Base-by-base conservation (phyloP, 345 rosid genomes). In the Noccaea bulbosa region DNA sequence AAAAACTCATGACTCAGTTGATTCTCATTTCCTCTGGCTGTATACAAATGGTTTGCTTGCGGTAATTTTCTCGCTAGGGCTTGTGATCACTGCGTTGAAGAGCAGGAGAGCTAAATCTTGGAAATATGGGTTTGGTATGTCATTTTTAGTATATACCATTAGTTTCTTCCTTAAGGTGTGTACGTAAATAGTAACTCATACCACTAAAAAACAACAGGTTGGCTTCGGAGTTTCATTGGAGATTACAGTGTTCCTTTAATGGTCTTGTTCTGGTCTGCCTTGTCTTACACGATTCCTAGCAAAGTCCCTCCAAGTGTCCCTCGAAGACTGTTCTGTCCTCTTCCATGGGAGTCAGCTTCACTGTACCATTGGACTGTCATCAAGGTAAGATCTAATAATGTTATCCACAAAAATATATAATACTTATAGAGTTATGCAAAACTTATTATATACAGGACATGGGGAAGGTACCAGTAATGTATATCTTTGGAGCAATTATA, bases 181-280 rank as follows among this genome's bases (percentile, higher is more conserved):
- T 41, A 47, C 10, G 12, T 32, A 59, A 4, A 59, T 20, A 20
- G 43, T 45, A 40, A 44, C 51, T 58, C 7, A 33, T 6, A 60
- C 41, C 2, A 30, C 27, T 44, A 4, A 50, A 49, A 14, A 59
- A 32, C 8, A 61, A 22, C 81, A 87, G 91, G 93, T 8, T 82
- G 92, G 86, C 53, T 92, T 46, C 80, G 98, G 43, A 74, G 88
- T 40, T 79, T 92, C 62, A 77, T 81, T 38, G 96, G 96, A 69
- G 96, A 91, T 62, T 87, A 91, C 33, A 96, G 96, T 37, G 88
- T 89, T 73, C 96, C 96, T 11, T 69, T 89, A 11, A 86, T 85
- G 96, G 92, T 92, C 11, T 48, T 92, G 66, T 20, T 83, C 2
- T 92, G 92, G 92, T 79, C 93, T 0, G 79, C 74, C 17, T 33